Conservation (phyloP, 2,329 filamentous ascomycete genomes). For the Penicillium sp. region DNA sequence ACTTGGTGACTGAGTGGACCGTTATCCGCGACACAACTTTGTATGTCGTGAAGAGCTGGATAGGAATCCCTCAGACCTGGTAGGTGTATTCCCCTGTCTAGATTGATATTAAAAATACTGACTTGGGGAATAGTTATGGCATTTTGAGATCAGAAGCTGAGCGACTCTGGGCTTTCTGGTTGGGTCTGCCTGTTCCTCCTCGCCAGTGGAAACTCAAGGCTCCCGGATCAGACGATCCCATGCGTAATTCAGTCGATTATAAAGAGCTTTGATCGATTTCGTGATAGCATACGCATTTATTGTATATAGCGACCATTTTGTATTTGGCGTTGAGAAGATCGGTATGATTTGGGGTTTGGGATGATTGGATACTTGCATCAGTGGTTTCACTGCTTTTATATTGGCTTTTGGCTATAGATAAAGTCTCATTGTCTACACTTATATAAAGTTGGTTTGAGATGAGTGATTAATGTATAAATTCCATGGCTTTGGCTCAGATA, state of each 20-base stretch:
- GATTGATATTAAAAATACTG: neutral
- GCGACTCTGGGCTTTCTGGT: conserved; percentile 61
- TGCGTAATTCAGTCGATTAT: neutral
- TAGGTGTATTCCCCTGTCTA: conserved; percentile 51
- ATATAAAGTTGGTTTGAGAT: neutral
- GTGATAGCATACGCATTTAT: conserved; percentile 10
- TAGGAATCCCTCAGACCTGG: conserved; percentile 65
- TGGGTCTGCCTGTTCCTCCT: conserved; percentile 60
- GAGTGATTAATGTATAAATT: neutral
- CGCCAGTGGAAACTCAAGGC: conserved; percentile 56
- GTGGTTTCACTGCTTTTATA: neutral
- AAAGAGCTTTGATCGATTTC: neutral
- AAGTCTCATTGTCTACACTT: neutral
- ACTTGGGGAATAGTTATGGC: conserved; percentile 41
- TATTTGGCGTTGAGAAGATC: conserved; percentile 11
- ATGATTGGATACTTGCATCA: conserved; percentile 1
- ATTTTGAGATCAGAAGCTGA: conserved; percentile 56
- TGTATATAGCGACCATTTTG: conserved; percentile 19
- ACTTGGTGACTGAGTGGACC: conserved; percentile 63
- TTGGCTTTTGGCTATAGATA: neutral
- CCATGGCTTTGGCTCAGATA: neutral
- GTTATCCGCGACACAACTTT: conserved; percentile 63
- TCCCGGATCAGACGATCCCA: conserved; percentile 29
- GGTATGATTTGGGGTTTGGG: conserved; percentile 2
- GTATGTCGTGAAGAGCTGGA: conserved; percentile 70